These are phyloP conservation scores for Nectriaceae sp. DNA, from an alignment of 2,329 filamentous ascomycete genomes.

Conservation along the genomic window DNA sequence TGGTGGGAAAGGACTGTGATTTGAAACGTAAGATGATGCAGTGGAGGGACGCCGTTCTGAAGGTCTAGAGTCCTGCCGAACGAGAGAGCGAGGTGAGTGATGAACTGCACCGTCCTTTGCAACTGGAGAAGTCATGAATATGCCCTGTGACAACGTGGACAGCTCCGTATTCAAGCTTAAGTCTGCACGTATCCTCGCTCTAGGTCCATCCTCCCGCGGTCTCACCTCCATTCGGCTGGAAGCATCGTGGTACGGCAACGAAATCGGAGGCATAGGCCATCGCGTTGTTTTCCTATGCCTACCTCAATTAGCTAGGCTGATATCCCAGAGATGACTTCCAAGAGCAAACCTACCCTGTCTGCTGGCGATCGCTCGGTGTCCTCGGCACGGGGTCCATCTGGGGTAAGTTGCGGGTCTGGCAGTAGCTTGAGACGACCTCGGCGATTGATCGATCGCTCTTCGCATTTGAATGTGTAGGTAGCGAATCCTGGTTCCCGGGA, in stretches of 20 bases:
- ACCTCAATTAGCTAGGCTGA: neutral
- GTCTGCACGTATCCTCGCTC: neutral
- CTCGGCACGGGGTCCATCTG: neutral
- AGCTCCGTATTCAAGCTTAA: neutral
- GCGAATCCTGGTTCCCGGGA: too few relatives aligned
- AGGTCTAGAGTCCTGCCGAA: neutral
- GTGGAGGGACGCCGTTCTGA: constrained; percentile 1
- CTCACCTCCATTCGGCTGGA: neutral
- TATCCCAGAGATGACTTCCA: neutral
- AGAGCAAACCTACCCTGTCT: neutral
- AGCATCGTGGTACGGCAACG: too few relatives aligned
- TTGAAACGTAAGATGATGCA: constrained; percentile 1
- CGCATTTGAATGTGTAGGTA: too few relatives aligned
- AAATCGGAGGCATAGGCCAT: too few relatives aligned
- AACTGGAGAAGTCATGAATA: too few relatives aligned
- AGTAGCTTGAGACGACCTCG: neutral
- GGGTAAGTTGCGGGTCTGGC: neutral
- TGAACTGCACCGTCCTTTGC: too few relatives aligned
- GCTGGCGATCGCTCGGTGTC: neutral
- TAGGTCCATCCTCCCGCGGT: neutral
- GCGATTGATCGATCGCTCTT: neutral
- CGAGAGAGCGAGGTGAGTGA: neutral
- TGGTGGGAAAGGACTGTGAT: constrained; percentile 16
- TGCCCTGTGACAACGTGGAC: too few relatives aligned
- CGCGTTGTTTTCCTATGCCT: neutral